Base-by-base conservation (phyloP, 305 asterid species). In the Andrographis paniculata region DNA sequence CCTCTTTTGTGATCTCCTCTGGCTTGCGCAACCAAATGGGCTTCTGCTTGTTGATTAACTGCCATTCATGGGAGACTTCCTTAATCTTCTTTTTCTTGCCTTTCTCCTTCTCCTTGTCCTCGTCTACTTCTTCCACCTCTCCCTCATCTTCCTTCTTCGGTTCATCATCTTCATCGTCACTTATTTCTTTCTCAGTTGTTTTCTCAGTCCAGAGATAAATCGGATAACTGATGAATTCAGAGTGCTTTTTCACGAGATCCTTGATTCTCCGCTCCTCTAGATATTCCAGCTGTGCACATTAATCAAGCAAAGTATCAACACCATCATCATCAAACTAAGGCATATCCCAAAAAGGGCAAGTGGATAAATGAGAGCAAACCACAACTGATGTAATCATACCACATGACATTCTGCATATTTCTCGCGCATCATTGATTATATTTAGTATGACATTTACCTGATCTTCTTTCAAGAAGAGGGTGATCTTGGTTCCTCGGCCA, bases 1-100 rank as follows among this genome's bases (percentile, higher is more conserved):
- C 89, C 0, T 79, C 94, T 60, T 82, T 79, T 0, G 80, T 65
- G 21, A 79, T 79, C 17, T 82, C 94, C 45, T 82, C 86, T 0
- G 86, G 84, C 36, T 82, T 82, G 9, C 88, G 80, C 35, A 78
- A 66, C 94, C 94, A 82, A 17, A 82, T 82, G 2, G 89, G 94
- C 18, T 82, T 82, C 67, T 76, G 94, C 44, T 78, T 82, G 71
- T 82, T 79, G 44, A 82, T 65, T 1, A 60, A 61, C 40, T 76
- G 43, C 94, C 89, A 82, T 40, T 78, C 94, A 6, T 78, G 83
- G 43, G 88, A 69, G 14, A 82, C 74, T 53, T 82, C 94, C 69
- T 78, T 82, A 38, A 78, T 79, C 57, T 82, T 79, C 79, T 73
- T 80, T 61, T 80, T 75, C 62, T 82, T 82, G 6, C 70, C 80